phyloP scores from a whole-genome alignment of 208 protist species.

The Polymyxa betae region DNA sequence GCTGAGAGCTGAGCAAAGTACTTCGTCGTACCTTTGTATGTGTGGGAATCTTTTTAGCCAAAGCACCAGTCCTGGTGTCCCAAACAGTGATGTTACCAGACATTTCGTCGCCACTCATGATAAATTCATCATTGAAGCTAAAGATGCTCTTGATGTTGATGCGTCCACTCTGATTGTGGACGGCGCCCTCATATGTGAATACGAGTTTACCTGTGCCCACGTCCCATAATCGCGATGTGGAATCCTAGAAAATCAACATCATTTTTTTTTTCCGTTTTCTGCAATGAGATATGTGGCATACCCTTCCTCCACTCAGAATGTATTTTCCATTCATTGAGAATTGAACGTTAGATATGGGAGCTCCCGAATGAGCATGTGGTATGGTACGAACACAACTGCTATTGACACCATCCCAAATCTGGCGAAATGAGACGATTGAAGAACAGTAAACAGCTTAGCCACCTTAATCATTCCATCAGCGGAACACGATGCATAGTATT shows the following conservation, averaged over 20 bases:
- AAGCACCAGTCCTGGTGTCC: slow-evolving; percentile 1
- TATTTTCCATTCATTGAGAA: slow-evolving; percentile 40
- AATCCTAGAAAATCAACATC: background rate
- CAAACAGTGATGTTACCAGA: slow-evolving; percentile 38
- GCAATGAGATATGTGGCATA: background rate
- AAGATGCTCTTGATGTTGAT: slow-evolving; percentile 29
- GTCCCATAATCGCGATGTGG: slow-evolving; percentile 45
- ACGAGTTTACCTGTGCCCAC: background rate
- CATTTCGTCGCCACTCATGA: slow-evolving; percentile 48
- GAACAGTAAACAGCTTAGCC: background rate
- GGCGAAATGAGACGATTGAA: background rate
- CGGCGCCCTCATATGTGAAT: slow-evolving; percentile 9
- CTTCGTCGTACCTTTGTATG: slow-evolving; percentile 17
- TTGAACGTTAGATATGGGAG: slow-evolving; percentile 40
- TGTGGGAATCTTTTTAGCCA: background rate
- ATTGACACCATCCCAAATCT: slow-evolving; percentile 40
- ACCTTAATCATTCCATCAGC: slow-evolving; percentile 18
- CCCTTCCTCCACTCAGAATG: background rate
- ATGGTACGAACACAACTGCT: slow-evolving; percentile 14
- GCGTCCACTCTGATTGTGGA: background rate
- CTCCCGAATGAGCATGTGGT: slow-evolving; percentile 26
- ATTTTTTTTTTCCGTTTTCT: background rate
- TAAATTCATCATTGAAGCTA: slow-evolving; percentile 50
- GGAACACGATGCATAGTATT: background rate
- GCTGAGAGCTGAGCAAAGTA: background rate